Base-by-base conservation (phyloP, 805 yeast genomes). In the Starmerella khaoyaiensis region DNA sequence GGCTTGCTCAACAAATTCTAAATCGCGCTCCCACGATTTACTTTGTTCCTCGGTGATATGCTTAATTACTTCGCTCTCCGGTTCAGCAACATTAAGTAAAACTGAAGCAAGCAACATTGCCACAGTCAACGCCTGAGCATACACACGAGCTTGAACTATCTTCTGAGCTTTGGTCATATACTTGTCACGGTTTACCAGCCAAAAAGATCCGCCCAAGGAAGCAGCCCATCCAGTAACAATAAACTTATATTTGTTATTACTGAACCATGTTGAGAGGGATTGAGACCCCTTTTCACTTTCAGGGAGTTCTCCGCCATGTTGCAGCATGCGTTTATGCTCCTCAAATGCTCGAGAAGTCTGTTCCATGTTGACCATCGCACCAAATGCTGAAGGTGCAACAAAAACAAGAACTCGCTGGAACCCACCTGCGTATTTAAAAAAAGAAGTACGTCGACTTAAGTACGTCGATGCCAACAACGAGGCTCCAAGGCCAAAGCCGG, bases 71-170 rank as follows among this genome's bases (percentile, higher is more conserved):
- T 32, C 23, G 15, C 30, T 25, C 32, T 28, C 18, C 30, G 29
- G 19, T 15, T 21, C 36, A 14, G 36, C 27, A 2, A 48, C 54
- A 28, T 51, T 42, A 7, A 52, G 35, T 18, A 50, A 21, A 19
- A 52, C 53, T 7, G 55, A 39, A 14, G 73, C 80, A 38, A 82
- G 59, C 46, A 82, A 63, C 48, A 82, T 62, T 10, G 69, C 69
- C 34, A 83, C 86, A 1, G 93, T 79, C 37, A 79, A 60, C 47
- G 79, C 82, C 60, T 83, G 94, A 7, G 94, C 94, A 55, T 81
- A 82, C 75, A 82, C 82, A 72, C 94, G 77, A 22, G 93, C 93
- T 58, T 79, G 86, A 21, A 79, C 90, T 34, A 80, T 72, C 58
- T 81, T 82, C 63, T 82, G 94, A 3, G 87, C 60, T 46, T 67